Percentiles rank a stretch among this genome's conserved stretches.
These are phyloP conservation scores for Neospermospora avenae DNA, from an alignment of 2,329 filamentous ascomycete species.

Conservation along the genomic window DNA sequence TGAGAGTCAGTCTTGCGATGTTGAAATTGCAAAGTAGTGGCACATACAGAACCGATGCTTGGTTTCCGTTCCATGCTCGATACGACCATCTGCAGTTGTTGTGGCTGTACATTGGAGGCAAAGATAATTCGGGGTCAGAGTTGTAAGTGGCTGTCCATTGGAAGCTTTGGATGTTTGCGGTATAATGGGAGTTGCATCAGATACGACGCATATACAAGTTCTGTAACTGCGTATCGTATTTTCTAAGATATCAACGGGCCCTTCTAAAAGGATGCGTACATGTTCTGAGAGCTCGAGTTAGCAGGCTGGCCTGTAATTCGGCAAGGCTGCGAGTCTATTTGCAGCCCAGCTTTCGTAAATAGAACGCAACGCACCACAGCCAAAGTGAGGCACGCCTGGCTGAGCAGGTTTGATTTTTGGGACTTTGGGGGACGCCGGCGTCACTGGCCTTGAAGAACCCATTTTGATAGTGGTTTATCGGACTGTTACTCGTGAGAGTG, in stretches of 20 bases:
- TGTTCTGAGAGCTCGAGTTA: conserved; percentile 54
- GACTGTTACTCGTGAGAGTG: neutral
- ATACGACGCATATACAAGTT: conserved; percentile 65
- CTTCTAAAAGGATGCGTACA: conserved; percentile 59
- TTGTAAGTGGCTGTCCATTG: conserved; percentile 56
- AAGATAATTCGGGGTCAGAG: conserved; percentile 65
- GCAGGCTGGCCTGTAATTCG: conserved; percentile 1
- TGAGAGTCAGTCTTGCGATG: conserved; percentile 8
- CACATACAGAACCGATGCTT: conserved; percentile 69
- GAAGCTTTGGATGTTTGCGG: conserved; percentile 60
- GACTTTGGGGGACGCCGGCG: conserved; percentile 31
- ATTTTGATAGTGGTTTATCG: conserved; percentile 20
- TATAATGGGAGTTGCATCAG: conserved; percentile 62
- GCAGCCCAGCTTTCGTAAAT: conserved; percentile 3
- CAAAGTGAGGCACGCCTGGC: conserved; percentile 58
- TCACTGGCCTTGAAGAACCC: conserved; percentile 32
- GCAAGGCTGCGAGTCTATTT: conserved; percentile 16
- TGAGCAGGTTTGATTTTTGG: conserved; percentile 55
- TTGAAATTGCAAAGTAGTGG: neutral
- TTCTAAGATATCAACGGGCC: conserved; percentile 58
- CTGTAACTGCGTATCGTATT: conserved; percentile 70
- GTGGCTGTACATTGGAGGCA: conserved; percentile 72
- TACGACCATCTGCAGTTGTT: conserved; percentile 61
- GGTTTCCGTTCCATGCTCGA: conserved; percentile 66
- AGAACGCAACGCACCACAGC: conserved; percentile 52